These are phyloP conservation scores for Radiomyces spectabilis DNA, from an alignment of 192 early-diverging fungal genomes.

Conservation along the genomic window DNA sequence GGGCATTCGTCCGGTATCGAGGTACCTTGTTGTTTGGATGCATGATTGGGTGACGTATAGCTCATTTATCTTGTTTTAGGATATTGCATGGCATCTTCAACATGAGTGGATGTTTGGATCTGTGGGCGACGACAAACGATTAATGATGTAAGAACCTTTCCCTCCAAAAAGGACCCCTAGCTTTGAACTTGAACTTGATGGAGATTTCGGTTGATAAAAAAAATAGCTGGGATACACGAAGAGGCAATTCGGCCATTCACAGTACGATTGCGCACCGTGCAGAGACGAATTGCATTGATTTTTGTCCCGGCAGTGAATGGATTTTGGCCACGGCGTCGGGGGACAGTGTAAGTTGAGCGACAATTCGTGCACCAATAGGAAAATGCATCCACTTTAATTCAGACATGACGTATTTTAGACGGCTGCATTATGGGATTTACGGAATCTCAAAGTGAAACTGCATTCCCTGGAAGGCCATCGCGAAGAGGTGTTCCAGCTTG, in stretches of 20 bases:
- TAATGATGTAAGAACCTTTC: constrained; percentile 74
- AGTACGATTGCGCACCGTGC: constrained; percentile 80
- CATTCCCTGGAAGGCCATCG: constrained; percentile 88
- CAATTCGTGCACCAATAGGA: not conserved
- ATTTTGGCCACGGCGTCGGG: constrained; percentile 91
- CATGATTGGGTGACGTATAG: too few species aligned
- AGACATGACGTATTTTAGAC: constrained; percentile 41
- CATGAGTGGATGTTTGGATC: constrained; percentile 88
- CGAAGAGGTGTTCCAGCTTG: constrained; percentile 88
- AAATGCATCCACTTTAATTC: not conserved
- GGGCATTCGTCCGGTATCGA: constrained; percentile 92
- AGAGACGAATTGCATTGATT: constrained; percentile 94
- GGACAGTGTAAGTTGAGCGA: constrained; percentile 55
- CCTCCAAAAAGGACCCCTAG: not conserved
- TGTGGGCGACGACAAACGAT: constrained; percentile 90
- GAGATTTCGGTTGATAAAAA: not conserved
- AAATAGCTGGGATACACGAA: constrained; percentile 87
- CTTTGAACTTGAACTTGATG: not conserved
- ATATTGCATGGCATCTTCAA: constrained; percentile 89
- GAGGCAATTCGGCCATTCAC: constrained; percentile 55
- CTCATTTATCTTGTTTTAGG: constrained; percentile 34
- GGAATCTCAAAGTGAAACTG: constrained; percentile 78
- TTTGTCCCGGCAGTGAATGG: constrained; percentile 84
- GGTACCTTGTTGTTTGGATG: too few species aligned
- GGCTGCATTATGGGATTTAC: constrained; percentile 93